Evolutionary conservation across 441 rosid species (phyloP).

Genomic region (Pelargonium myrrhifolium): DNA sequence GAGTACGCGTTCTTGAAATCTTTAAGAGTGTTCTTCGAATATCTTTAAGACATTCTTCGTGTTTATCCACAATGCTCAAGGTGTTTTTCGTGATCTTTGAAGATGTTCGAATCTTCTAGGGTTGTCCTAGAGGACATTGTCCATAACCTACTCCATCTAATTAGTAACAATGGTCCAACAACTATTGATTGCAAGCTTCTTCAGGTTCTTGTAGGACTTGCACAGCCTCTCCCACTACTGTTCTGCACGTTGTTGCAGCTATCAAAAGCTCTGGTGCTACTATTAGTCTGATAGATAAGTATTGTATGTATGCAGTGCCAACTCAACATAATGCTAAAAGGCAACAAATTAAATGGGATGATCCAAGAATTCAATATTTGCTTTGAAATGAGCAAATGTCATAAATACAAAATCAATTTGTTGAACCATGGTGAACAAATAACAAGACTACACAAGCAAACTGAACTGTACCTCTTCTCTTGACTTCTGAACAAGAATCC

Average conservation of each 20-base stretch:
- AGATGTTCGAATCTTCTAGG: too few relatives aligned
- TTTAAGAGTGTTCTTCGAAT: too few relatives aligned
- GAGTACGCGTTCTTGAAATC: too few relatives aligned
- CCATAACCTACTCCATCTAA: conserved; percentile 67
- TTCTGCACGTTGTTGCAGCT: conserved; percentile 63
- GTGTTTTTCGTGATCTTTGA: too few relatives aligned
- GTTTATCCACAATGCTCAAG: too few relatives aligned
- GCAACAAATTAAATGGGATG: not conserved
- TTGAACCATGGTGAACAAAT: not conserved
- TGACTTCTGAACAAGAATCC: not conserved
- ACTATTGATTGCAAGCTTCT: conserved; percentile 92
- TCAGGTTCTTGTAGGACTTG: conserved; percentile 61
- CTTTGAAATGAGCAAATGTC: not conserved
- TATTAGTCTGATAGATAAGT: conserved; percentile 43
- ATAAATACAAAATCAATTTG: not conserved
- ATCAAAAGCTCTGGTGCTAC: conserved; percentile 83
- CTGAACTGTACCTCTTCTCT: conserved; percentile 11
- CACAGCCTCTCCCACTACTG: conserved; percentile 34
- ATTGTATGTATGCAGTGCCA: too few relatives aligned
- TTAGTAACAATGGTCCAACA: conserved; percentile 91
- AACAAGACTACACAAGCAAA: not conserved
- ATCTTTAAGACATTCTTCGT: too few relatives aligned
- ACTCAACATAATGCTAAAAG: not conserved
- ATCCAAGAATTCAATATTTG: not conserved
- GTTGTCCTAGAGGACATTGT: conserved; percentile 67